phyloP scores from a whole-genome alignment of 75 land plant genomes.

The Isoetes taiwanensis region DNA sequence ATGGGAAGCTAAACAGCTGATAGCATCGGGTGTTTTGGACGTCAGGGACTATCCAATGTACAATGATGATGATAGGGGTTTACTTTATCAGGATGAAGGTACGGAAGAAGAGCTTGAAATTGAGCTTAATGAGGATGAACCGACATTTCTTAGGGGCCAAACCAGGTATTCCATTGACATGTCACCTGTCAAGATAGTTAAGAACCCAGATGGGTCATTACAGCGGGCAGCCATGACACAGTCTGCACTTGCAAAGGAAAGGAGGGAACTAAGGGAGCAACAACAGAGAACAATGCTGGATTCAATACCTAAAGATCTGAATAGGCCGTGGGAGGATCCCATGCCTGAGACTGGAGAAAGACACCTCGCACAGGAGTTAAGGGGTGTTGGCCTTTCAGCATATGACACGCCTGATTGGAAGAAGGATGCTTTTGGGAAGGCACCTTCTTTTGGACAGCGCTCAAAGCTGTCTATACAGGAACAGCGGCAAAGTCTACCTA shows the following conservation, averaged over 20 bases:
- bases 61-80: constrained; percentile 67
- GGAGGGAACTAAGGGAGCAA: constrained; percentile 67
- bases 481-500: constrained; percentile 82
- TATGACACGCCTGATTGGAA: constrained; percentile 94
- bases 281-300: constrained; percentile 79
- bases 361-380: constrained; percentile 70
- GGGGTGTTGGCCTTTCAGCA: constrained; percentile 79
- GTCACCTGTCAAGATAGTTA: constrained; percentile 78
- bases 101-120: constrained; percentile 85
- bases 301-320: constrained; percentile 85
- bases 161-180: constrained; percentile 59
- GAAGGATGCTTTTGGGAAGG: constrained; percentile 81
- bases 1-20: constrained; percentile 89
- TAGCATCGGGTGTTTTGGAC: constrained; percentile 63
- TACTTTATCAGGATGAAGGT: constrained; percentile 68
- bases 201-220: constrained; percentile 78
- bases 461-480: constrained; percentile 82
- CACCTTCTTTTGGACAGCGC: constrained; percentile 71
- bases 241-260: constrained; percentile 68
- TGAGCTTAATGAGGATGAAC: constrained; percentile 80
- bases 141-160: constrained; percentile 68
- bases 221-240: constrained; percentile 75
- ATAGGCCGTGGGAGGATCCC: constrained; percentile 89
- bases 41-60: constrained; percentile 51
- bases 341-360: constrained; percentile 85